Base-by-base conservation (phyloP, 1,284 basidiomycete species). In the Binderoboletus segoi region DNA sequence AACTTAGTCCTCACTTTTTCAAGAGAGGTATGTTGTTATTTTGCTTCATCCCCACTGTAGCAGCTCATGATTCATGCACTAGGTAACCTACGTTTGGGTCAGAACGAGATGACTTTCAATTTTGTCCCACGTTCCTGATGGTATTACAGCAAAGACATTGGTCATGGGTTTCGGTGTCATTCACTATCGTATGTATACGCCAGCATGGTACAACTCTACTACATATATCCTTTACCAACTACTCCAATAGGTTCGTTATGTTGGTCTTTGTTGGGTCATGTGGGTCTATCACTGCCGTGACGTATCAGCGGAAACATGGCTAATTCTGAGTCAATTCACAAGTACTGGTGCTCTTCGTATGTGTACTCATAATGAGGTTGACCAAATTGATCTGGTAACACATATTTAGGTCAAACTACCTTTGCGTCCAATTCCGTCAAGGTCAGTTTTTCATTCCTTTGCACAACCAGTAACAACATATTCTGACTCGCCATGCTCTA, bases 81-180 rank as follows among this genome's bases (percentile, higher is more conserved):
- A 33, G 24, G 33, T 28, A 28, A 23, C 57, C 3, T 53, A 48
- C 8, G 24, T 64, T 28, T 64, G 63, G 63, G 63, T 61, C 38
- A 44, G 53, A n/a, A 35, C 24, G 11, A 8, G 8, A 32, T 8
- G 7, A 1, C 8, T 24, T 8, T 8, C n/a, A 3, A 8, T 1
- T 6, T 12, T 21, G 20, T 24, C 3, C 8, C 6, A 8, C 3
- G 7, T 46, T 15, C n/a, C 24, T 54, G 37, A 58, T 6, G 1
- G 2, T 21, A 20, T 15, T 12, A 20, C 37, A 67, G 63, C 20
- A 24, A 18, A 55, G 38, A 26, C n/a, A n/a, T n/a, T n/a, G n/a
- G n/a, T 45, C 48, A 4, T 67, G 63, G 66, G 62, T 51, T 11
- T 48, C 46, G 28, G 51, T 67, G 7, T 56, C 62, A 2, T 65